Evolutionary conservation across 345 rosid genomes (phyloP), one percentile per base, ranked within the genome.

Genomic region (Combretum micranthum): DNA sequence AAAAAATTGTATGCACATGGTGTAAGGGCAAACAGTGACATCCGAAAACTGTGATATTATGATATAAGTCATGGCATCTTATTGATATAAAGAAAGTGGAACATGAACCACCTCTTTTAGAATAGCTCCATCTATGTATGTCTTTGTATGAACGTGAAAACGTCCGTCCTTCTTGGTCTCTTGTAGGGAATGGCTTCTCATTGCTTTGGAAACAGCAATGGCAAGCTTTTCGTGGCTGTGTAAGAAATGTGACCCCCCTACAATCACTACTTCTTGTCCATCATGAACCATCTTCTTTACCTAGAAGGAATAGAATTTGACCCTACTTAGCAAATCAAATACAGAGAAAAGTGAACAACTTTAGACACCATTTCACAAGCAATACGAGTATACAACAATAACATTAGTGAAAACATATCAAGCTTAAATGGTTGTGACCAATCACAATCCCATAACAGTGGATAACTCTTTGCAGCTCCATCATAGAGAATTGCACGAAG

Each of bases 141-240:
- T 94, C 76, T 85, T 94, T 62, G 97, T 90, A 65, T 77, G 99
- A 68, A 90, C 97, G 71, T 87, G 96, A 69, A 89, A 94, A 45
- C 92, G 90, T 25, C 97, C 99, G 64, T 90, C 99, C 56, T 70
- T 87, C 69, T 79, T 90, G 45, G 99, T 94, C 77, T 94, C 95
- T 73, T 90, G 99, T 74, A 94, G 73, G 62, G 99, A 90, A 83
- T 85, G 96, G 62, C 96, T 87, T 25, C 87, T 90, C 95, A 85
- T 94, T 55, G 99, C 99, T 77, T 89, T 94, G 53, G 97, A 83
- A 61, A 94, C 83, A 23, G 99, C 96, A 74, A 94, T 87, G 57
- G 99, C 88, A 76, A 94, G 69, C 87, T 90, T 94, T 72, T 94
- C 99, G 62, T 94, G 97, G 55, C 73, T 89, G 71, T 94, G 96